Evolutionary conservation across 345 rosid species (phyloP).

Genomic region (Eucalyptus pauciflora): DNA sequence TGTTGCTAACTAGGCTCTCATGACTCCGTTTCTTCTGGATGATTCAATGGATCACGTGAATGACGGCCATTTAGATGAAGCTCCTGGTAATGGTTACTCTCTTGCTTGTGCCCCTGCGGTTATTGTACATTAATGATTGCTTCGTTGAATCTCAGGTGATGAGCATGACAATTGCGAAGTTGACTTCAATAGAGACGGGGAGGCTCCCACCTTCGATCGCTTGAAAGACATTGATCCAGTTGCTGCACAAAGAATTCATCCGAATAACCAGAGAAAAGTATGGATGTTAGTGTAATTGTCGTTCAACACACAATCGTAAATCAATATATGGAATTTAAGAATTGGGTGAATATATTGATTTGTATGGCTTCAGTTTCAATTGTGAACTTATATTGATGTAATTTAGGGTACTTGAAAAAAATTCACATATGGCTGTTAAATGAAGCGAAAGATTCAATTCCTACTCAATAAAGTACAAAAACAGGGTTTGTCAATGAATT

Average conservation of each 20-base stretch:
- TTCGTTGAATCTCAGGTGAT: conserved; percentile 11
- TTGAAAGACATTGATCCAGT: conserved; percentile 78
- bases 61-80: conserved; percentile 7
- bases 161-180: conserved; percentile 10
- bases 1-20: conserved; percentile 50
- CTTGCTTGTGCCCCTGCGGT: neutral
- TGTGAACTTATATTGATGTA: neutral
- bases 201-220: conserved; percentile 32
- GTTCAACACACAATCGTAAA: neutral
- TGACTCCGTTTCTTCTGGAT: conserved; percentile 72
- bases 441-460: neutral
- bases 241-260: conserved; percentile 87
- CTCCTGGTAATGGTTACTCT: conserved; percentile 26
- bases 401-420: neutral
- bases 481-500: neutral
- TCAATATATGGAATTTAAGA: neutral
- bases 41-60: conserved; percentile 33
- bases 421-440: neutral
- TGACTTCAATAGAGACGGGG: conserved; percentile 12
- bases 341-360: neutral
- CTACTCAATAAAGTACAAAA: neutral
- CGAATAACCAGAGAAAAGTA: conserved; percentile 85
- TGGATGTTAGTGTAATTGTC: neutral
- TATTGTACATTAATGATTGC: neutral
- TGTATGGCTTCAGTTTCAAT: neutral